A percentile compares a stretch with the other conserved stretches of the same genome.
Evolutionary conservation across 345 rosid species (phyloP).

Genomic region (Eucalyptus virginea): DNA sequence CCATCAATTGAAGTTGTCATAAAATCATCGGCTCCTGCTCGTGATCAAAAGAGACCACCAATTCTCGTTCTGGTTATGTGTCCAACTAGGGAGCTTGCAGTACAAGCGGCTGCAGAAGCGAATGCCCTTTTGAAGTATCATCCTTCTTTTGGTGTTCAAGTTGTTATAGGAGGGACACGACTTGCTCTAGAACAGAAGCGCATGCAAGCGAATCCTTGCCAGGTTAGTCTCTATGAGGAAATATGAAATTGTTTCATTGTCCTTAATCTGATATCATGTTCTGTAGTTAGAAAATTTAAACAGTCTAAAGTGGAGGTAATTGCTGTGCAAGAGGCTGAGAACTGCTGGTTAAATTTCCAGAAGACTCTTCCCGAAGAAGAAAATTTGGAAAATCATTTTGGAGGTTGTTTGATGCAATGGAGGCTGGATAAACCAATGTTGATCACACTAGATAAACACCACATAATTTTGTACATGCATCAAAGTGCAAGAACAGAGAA

Average conservation of each 20-base stretch:
- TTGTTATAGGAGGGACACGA: constrained; percentile 96
- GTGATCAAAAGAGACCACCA: constrained; percentile 66
- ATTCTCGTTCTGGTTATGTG: constrained; percentile 80
- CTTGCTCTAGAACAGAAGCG: constrained; percentile 77
- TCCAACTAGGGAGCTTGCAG: constrained; percentile 97
- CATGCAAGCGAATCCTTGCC: constrained; percentile 78
- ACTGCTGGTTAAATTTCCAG: background rate
- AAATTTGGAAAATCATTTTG: background rate
- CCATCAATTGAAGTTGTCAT: constrained; percentile 86
- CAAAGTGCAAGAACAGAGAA: background rate
- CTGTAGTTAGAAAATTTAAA: background rate
- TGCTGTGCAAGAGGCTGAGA: background rate
- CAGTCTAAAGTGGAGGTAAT: background rate
- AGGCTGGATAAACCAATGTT: background rate
- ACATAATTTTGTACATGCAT: background rate
- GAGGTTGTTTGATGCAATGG: background rate
- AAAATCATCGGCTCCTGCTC: constrained; percentile 52
- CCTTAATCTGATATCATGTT: background rate
- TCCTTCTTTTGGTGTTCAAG: constrained; percentile 82
- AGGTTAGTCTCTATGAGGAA: constrained; percentile 30
- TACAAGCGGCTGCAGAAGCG: constrained; percentile 93
- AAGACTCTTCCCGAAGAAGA: background rate
- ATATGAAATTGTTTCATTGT: background rate
- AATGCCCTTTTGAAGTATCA: constrained; percentile 75
- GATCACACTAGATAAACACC: background rate